These are phyloP conservation scores for Xylaria sp. DNA, from an alignment of 2,329 filamentous ascomycete species.

Conservation along the genomic window DNA sequence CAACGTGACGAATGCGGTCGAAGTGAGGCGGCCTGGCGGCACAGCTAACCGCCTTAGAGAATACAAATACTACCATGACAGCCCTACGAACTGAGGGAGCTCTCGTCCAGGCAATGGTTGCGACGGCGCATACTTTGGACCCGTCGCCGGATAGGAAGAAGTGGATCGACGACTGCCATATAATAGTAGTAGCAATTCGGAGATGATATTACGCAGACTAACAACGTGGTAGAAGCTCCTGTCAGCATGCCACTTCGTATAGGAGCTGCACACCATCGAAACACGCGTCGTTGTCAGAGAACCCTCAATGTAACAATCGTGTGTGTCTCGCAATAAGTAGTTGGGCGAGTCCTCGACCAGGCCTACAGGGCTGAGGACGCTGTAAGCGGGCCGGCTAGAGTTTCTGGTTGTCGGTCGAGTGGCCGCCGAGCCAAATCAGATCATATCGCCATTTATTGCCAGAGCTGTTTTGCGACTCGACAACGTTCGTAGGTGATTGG, in stretches of 20 bases:
- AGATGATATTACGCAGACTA: too few species aligned
- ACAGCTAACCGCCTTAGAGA: slow-evolving; percentile 5
- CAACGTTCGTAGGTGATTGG: not conserved
- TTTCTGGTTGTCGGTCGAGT: not conserved
- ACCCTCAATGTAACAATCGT: too few species aligned
- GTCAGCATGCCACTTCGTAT: too few species aligned
- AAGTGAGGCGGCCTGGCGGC: not conserved
- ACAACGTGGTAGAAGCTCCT: too few species aligned
- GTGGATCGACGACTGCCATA: too few species aligned
- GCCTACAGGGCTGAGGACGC: not conserved
- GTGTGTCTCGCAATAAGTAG: not conserved
- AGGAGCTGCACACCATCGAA: too few species aligned
- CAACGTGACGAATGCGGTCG: not conserved
- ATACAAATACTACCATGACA: slow-evolving; percentile 5
- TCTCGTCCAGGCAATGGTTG: not conserved
- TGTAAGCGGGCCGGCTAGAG: not conserved
- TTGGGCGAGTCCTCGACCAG: not conserved
- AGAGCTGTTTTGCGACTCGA: not conserved
- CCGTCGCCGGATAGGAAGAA: not conserved
- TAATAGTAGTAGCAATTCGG: too few species aligned
- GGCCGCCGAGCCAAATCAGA: not conserved
- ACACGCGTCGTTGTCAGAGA: not conserved
- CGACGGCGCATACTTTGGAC: not conserved
- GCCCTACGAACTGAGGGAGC: not conserved
- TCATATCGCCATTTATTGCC: not conserved